Evolutionary conservation across 2,329 filamentous ascomycete genomes (phyloP).

Genomic region (Colletotrichum musicola): DNA sequence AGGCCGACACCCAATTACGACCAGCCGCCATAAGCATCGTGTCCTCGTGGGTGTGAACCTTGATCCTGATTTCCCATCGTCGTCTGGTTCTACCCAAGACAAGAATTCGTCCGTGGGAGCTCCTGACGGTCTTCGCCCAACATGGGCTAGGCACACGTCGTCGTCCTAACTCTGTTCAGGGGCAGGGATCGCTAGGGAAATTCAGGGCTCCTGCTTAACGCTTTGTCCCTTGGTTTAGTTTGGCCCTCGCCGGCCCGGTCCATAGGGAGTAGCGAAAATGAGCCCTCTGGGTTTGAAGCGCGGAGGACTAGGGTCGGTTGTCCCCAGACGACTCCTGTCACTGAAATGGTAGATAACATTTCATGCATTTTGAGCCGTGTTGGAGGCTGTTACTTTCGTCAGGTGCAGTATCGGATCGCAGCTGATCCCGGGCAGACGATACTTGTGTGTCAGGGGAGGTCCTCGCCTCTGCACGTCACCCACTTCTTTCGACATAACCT

Average conservation of each 20-base stretch:
- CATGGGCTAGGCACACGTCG: conserved; percentile 5
- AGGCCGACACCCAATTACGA: background rate
- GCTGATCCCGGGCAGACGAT: background rate
- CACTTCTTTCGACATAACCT: background rate
- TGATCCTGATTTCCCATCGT: background rate
- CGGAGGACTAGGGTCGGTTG: background rate
- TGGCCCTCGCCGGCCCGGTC: conserved; percentile 34
- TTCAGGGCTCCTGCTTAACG: conserved; percentile 36
- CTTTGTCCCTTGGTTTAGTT: conserved; percentile 24
- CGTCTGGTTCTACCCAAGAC: background rate
- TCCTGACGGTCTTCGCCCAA: background rate
- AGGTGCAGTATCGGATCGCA: background rate
- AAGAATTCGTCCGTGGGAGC: background rate
- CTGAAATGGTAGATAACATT: background rate
- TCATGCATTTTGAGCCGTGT: background rate
- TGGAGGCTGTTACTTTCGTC: background rate
- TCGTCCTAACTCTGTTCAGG: conserved; percentile 28
- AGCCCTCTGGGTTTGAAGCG: conserved; percentile 5
- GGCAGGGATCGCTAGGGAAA: conserved; percentile 26
- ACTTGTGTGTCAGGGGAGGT: conserved; percentile 6
- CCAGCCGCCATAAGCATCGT: background rate
- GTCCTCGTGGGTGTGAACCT: background rate
- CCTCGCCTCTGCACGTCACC: conserved; percentile 19
- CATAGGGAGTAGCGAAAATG: conserved; percentile 22
- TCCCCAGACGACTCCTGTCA: conserved; percentile 7